Percentiles rank a stretch among this genome's conserved stretches.
These are phyloP conservation scores for Torrubiella hemipterigena DNA, from an alignment of 2,329 filamentous ascomycete genomes.

Conservation along the genomic window DNA sequence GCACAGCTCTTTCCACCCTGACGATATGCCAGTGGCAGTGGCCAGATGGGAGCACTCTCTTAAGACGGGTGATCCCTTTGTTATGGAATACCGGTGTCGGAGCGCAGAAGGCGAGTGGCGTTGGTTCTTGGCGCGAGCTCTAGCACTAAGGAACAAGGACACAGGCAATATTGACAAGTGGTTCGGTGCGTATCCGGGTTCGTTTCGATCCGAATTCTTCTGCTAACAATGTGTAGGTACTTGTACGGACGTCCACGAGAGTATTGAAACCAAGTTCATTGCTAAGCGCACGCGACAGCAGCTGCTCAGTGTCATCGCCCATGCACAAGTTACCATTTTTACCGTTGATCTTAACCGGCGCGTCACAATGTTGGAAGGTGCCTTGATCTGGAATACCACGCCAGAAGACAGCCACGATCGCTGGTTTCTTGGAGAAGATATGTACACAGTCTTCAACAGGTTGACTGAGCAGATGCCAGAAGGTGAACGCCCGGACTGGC, in stretches of 20 bases:
- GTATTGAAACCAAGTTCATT: slow-evolving; percentile 54
- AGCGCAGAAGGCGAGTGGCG: slow-evolving; percentile 58
- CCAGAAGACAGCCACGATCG: slow-evolving; percentile 25
- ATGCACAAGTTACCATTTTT: slow-evolving; percentile 66
- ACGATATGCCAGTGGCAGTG: slow-evolving; percentile 48
- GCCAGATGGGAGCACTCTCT: slow-evolving; percentile 51
- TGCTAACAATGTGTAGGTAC: too few relatives aligned
- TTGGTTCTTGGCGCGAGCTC: slow-evolving; percentile 66
- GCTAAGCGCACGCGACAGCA: slow-evolving; percentile 58
- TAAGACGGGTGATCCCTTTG: slow-evolving; percentile 55
- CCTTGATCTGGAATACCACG: slow-evolving; percentile 41
- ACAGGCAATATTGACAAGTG: slow-evolving; percentile 62
- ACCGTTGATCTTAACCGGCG: slow-evolving; percentile 50
- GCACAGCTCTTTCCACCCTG: slow-evolving; percentile 54
- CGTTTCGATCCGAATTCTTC: too few relatives aligned
- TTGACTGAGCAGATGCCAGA: slow-evolving; percentile 29
- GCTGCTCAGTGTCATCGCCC: slow-evolving; percentile 59
- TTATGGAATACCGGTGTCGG: slow-evolving; percentile 58
- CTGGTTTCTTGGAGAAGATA: slow-evolving; percentile 47
- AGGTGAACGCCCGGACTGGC: slow-evolving; percentile 34
- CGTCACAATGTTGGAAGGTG: slow-evolving; percentile 60
- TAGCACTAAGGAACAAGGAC: slow-evolving; percentile 54
- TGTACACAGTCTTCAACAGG: slow-evolving; percentile 52
- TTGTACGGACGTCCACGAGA: slow-evolving; percentile 68
- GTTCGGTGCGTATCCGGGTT: too few relatives aligned